A percentile compares a stretch with the other conserved stretches of the same genome.
Conservation (phyloP, 2,329 filamentous ascomycete species). For the Akanthomyces lecanii region DNA sequence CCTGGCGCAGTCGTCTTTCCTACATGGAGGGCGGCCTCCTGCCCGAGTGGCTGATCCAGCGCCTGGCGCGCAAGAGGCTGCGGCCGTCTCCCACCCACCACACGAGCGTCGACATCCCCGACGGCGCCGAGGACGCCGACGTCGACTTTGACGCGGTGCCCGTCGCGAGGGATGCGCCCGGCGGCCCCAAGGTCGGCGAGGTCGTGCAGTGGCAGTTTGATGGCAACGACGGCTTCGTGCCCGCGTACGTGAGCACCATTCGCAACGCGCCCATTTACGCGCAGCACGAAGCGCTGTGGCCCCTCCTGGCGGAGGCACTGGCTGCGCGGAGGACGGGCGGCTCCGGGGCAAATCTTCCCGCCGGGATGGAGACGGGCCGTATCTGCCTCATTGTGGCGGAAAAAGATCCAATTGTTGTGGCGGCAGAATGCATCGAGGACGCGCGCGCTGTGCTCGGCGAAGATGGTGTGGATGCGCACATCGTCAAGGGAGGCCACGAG, state of each 20-base stretch:
- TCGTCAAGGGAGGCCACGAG: slow-evolving; percentile 64
- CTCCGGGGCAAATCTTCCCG: slow-evolving; percentile 25
- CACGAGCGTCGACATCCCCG: slow-evolving; percentile 33
- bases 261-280: slow-evolving; percentile 65
- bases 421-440: slow-evolving; percentile 60
- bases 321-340: slow-evolving; percentile 18
- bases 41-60: slow-evolving; percentile 54
- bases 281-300: slow-evolving; percentile 56
- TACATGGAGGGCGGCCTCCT: slow-evolving; percentile 54
- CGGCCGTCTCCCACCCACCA: slow-evolving; percentile 37
- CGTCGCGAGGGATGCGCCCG: slow-evolving; percentile 48
- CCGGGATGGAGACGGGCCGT: slow-evolving; percentile 41
- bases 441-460: slow-evolving; percentile 52
- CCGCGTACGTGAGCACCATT: slow-evolving; percentile 67
- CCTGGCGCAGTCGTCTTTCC: slow-evolving; percentile 56
- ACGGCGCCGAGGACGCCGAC: slow-evolving; percentile 34
- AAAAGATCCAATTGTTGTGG: slow-evolving; percentile 63
- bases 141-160: slow-evolving; percentile 44
- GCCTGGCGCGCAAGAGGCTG: slow-evolving; percentile 48
- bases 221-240: slow-evolving; percentile 62
- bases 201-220: slow-evolving; percentile 68
- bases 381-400: slow-evolving; percentile 63
- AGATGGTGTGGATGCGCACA: slow-evolving; percentile 51
- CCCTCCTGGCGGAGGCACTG: slow-evolving; percentile 48
- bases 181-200: slow-evolving; percentile 53